Conservation (phyloP, 2,329 filamentous ascomycete genomes). For the Trichoderma koningii region DNA sequence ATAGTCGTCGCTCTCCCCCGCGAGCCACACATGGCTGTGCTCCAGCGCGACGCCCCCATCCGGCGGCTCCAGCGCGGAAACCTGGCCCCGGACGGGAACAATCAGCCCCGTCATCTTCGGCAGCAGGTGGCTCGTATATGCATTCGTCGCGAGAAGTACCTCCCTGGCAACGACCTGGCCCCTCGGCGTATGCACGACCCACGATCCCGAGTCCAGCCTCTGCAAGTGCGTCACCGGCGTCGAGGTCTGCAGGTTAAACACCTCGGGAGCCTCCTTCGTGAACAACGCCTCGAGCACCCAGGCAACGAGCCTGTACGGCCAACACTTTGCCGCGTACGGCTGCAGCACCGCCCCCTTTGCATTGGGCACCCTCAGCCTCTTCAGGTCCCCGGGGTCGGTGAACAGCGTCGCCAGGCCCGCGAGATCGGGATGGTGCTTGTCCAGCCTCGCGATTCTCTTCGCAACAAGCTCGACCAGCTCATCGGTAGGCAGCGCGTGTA, state of each 20-base stretch:
- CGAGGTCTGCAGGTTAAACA: conserved; percentile 73
- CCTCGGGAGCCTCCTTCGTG: conserved; percentile 38
- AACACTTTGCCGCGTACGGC: conserved; percentile 66
- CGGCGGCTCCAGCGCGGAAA: conserved; percentile 66
- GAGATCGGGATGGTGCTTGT: conserved; percentile 58
- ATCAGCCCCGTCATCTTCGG: conserved; percentile 70
- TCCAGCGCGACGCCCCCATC: conserved; percentile 44
- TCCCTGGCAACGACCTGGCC: conserved; percentile 64
- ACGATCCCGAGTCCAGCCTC: conserved; percentile 42
- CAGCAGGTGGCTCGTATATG: conserved; percentile 75
- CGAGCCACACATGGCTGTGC: conserved; percentile 66
- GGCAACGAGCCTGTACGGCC: conserved; percentile 83
- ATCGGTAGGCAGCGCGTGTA: conserved; percentile 63
- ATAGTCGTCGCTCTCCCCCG: conserved; percentile 64
- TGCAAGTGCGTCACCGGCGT: conserved; percentile 63
- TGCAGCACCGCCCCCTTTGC: conserved; percentile 67
- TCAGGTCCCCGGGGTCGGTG: conserved; percentile 45
- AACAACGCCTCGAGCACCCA: conserved; percentile 67
- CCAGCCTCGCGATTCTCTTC: conserved; percentile 53
- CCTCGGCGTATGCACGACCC: conserved; percentile 67
- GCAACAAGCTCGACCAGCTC: conserved; percentile 56
- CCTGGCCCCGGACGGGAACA: conserved; percentile 74
- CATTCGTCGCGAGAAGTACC: conserved; percentile 81
- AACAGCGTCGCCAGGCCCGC: conserved; percentile 50
- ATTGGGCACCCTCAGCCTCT: conserved; percentile 54